Conservation (phyloP, 352 stramenopile species). For the Pythium rhizo-oryzae region DNA sequence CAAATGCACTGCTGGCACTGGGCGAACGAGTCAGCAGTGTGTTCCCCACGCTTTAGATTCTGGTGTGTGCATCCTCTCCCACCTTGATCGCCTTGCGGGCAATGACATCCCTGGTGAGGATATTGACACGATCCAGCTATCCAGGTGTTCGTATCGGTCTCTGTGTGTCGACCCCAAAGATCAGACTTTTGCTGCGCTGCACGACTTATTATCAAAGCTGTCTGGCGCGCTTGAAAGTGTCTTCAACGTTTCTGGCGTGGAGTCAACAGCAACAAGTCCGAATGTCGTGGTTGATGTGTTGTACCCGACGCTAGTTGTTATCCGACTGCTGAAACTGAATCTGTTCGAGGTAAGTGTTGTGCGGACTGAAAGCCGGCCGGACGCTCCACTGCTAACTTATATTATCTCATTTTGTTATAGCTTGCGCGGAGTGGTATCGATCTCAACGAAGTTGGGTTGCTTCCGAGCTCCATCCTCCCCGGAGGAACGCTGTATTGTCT, state of each 20-base stretch:
- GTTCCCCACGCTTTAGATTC: conserved; percentile 53
- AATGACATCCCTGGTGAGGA: conserved; percentile 79
- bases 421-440: conserved; percentile 73
- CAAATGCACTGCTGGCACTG: conserved; percentile 38
- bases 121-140: conserved; percentile 76
- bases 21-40: conserved; percentile 49
- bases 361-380: neutral
- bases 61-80: conserved; percentile 71
- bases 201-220: conserved; percentile 49
- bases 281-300: conserved; percentile 48
- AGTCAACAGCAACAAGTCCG: neutral
- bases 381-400: neutral
- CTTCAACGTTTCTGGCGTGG: conserved; percentile 9
- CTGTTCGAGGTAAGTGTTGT: conserved; percentile 77
- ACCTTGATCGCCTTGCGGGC: conserved; percentile 78
- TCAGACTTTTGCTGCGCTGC: conserved; percentile 66
- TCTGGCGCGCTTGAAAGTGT: conserved; percentile 31
- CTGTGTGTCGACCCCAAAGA: conserved; percentile 83
- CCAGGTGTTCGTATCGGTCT: conserved; percentile 70
- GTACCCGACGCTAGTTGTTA: conserved; percentile 76
- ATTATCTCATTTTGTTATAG: conserved; percentile 40
- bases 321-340: conserved; percentile 85
- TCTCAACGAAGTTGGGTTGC: conserved; percentile 57
- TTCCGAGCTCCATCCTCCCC: conserved; percentile 32
- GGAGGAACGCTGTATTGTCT: conserved; percentile 56